Evolutionary conservation across 305 asterid genomes (phyloP).

Genomic region (Striga hermonthica): DNA sequence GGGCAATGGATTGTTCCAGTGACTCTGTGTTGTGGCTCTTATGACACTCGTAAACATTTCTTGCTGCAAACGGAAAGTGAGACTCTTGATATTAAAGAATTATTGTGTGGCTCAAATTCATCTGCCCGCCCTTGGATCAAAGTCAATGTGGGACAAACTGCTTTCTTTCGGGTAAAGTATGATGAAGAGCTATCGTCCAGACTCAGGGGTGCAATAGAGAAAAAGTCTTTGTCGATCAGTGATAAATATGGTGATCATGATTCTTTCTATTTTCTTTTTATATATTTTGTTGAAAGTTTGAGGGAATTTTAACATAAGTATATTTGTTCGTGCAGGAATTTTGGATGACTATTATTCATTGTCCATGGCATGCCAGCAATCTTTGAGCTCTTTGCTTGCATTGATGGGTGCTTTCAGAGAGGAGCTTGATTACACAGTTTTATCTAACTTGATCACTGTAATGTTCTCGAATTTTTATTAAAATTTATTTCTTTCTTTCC

Average conservation of each 20-base stretch:
- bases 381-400: slow-evolving; percentile 76
- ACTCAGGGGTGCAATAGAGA: slow-evolving; percentile 83
- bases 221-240: slow-evolving; percentile 60
- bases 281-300: background rate
- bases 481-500: background rate
- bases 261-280: slow-evolving; percentile 8
- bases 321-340: slow-evolving; percentile 63
- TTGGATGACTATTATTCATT: slow-evolving; percentile 82
- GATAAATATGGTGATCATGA: slow-evolving; percentile 73
- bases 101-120: slow-evolving; percentile 46
- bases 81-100: slow-evolving; percentile 57
- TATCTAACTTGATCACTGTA: slow-evolving; percentile 77
- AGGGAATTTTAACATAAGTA: slow-evolving; percentile 23
- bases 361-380: slow-evolving; percentile 84
- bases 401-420: slow-evolving; percentile 87
- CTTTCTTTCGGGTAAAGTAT: slow-evolving; percentile 87
- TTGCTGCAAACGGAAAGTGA: slow-evolving; percentile 70
- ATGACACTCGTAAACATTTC: slow-evolving; percentile 67
- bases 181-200: slow-evolving; percentile 78
- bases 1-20: slow-evolving; percentile 97
- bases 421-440: slow-evolving; percentile 77
- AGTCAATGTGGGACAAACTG: slow-evolving; percentile 81
- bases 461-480: slow-evolving; percentile 34
- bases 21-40: slow-evolving; percentile 74
- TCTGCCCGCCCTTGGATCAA: slow-evolving; percentile 68